Evolutionary conservation across 208 protist species (phyloP), one percentile per base, ranked within the genome.

Genomic region (Trypanosoma boissoni): DNA sequence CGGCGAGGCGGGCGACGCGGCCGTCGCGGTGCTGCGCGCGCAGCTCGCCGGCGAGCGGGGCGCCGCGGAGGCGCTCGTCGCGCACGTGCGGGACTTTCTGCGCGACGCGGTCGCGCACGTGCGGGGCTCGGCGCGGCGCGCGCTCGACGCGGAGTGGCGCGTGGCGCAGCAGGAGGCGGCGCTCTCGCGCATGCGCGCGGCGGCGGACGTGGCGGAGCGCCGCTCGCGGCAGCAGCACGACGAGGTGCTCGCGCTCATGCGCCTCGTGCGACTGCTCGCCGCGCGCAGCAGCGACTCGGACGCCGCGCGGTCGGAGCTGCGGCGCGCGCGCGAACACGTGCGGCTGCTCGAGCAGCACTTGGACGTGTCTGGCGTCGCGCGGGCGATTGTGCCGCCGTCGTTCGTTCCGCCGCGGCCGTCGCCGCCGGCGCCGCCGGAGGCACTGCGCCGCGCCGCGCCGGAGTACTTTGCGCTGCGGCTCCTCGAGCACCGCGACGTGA

Each of bases 391-490:
- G 21, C 61, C 62, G 44, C 68, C 68, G 6, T 21, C 24, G 26
- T 66, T 64, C 45, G 54, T 68, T 8, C 60, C 60, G 8, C 54
- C 39, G 21, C 52, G 34, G 36, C 48, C 67, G 45, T 61, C 27
- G 14, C 57, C 61, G 14, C 66, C 51, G 14, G 44, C 55, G 28
- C 58, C 63, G 14, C 43, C 26, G 32, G 46, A 36, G 2, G 62
- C 51, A 18, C 52, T 76, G 29, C 8, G 59, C 26, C 36, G 32
- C 6, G 64, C 65, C 10, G 70, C 84, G 7, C 88, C 88, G 21
- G 73, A 89, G 20, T 91, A 89, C 66, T 91, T 74, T 69, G 88
- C 88, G 3, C 56, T 94, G 27, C 74, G 72, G 3, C 49, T 85
- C 53, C 58, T 94, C 14, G 70, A 83, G 53, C 83, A 90, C 68